Base-by-base conservation (phyloP, 1,139 yeast species). In the Kazachstania sp. region DNA sequence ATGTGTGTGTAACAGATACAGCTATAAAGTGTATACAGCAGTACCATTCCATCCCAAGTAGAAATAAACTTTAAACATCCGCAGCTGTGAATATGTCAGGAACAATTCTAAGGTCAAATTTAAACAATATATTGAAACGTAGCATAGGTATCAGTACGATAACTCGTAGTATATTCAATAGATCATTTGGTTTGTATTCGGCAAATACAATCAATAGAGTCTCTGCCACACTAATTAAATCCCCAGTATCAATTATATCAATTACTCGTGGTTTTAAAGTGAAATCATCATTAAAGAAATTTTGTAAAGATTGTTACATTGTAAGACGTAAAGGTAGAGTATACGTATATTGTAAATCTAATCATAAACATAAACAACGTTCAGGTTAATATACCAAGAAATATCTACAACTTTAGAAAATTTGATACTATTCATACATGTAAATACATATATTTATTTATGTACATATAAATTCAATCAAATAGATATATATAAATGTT, bases 281-380 rank as follows among this genome's bases (percentile, higher is more conserved):
- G 43, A 74, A 81, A 58, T 83, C 97, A 4, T 79, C 97, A 0
- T 95, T 92, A 49, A 88, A 88, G 72, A 88, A 85, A 72, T 83
- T 86, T 67, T 92, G 97, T 67, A 75, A 82, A 45, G 94, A 87
- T 64, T 92, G 98, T 66, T 90, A 88, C 64, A 53, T 86, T 70
- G 96, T 92, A 15, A 83, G 94, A 69, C 81, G 97, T 70, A 90
- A 88, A 70, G 97, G 97, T 35, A 75, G 95, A 61, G 94, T 88
- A 23, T 88, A 86, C 57, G 95, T 90, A 37, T 84, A 86, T 65
- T 92, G 97, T 73, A 90, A 90, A 66, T 73, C 92, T 42, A 87
- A 88, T 66, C 88, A 90, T 53, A 87, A 87, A 69, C 98, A 92
- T 69, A 92, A 92, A 71, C 98, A 92, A 69, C 86, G 97, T 70